Percentiles rank a stretch among this genome's conserved stretches.
Evolutionary conservation across 306 rosid genomes (phyloP).

Genomic region (Acacia melanoxylon): DNA sequence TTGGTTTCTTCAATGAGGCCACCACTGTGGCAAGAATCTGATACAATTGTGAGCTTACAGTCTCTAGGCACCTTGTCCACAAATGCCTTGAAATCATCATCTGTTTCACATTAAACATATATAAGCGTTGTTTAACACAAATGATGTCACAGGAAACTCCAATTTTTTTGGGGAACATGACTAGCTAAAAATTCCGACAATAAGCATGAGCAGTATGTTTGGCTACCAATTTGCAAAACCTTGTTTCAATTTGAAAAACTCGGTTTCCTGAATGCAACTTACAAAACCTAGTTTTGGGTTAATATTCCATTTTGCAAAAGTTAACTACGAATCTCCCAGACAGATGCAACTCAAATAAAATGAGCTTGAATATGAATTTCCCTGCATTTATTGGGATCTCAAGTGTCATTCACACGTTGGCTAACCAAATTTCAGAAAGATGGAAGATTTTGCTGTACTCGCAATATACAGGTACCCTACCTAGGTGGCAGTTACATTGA

Average conservation of each 20-base stretch:
- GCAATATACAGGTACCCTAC: not conserved
- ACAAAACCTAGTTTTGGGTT: not conserved
- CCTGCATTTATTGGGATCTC: not conserved
- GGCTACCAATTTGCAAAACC: not conserved
- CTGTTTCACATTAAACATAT: conserved; percentile 35
- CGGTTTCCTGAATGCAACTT: not conserved
- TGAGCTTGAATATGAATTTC: not conserved
- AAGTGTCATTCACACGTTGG: not conserved
- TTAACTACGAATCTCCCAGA: not conserved
- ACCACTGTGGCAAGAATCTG: conserved; percentile 98
- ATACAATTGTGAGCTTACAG: conserved; percentile 72
- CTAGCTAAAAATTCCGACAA: not conserved
- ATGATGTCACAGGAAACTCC: not conserved
- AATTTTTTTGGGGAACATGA: not conserved
- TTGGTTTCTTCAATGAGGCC: conserved; percentile 67
- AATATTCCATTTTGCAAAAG: not conserved
- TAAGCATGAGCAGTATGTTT: not conserved
- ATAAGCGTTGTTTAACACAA: not conserved
- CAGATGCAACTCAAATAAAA: not conserved
- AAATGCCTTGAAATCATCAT: conserved; percentile 89
- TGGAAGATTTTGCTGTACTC: not conserved
- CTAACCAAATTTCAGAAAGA: not conserved
- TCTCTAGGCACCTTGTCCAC: conserved; percentile 66
- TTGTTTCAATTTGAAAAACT: not conserved
- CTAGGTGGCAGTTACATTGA: not conserved